Base-by-base conservation (phyloP, 257 asterid genomes). In the Solanum bulbocastanum region DNA sequence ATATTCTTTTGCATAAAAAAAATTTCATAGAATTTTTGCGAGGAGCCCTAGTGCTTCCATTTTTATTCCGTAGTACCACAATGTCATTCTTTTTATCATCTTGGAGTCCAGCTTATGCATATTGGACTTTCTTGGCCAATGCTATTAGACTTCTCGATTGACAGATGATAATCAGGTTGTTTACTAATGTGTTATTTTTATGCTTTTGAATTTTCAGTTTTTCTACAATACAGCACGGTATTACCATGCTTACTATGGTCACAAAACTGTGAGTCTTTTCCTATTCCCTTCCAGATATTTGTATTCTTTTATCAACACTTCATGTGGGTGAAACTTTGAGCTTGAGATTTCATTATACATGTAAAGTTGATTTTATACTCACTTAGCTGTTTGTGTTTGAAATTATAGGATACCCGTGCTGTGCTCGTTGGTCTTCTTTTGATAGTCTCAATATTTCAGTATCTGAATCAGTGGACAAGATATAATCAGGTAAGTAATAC, bases 221-320 rank as follows among this genome's bases (percentile, higher is more conserved):
- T 95, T 97, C 89, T 95, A 97, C 91, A 97, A 97, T 87, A 91
- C 99, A 52, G 99, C 99, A 69, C 91, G 98, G 58, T 97, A 97
- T 92, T 96, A 97, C 91, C 98, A 88, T 87, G 99, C 99, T 89
- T 96, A 95, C 92, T 96, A 97, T 87, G 98, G 99, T 90, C 98
- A 97, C 89, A 97, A 94, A 91, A 97, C 98, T 83, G 99, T 95
- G 89, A 93, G 98, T 62, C 83, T 78, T 87, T 86, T 68, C 73
- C 83, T 46, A 52, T 46, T 81, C 16, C 68, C 42, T 46, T 35
- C 40, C 68, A 46, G 85, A 79, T 79, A 44, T 27, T 42, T 79
- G 25, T 44, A 25, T 79, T 27, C 9, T 8, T 42, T 16, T 44
- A 8, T 42, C 62, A 44, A 42, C 85, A 44, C 66, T 44, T 79